Evolutionary conservation across 768 basidiomycete genomes (phyloP).

Genomic region (Coprinellus micaceus): DNA sequence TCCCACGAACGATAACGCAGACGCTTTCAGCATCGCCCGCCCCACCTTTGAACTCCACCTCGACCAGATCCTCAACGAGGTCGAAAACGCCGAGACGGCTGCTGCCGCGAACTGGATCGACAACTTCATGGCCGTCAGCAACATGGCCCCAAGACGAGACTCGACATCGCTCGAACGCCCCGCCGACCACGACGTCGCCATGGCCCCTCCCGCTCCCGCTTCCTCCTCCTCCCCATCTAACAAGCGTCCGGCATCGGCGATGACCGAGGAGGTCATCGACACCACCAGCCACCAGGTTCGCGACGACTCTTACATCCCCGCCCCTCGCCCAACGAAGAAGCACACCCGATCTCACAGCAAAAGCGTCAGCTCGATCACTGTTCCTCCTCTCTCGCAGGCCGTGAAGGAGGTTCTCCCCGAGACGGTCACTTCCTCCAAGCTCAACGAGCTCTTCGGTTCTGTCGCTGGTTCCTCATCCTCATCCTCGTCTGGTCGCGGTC

Average conservation of each 20-base stretch:
- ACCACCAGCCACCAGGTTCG: constrained; percentile 26
- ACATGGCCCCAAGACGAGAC: background rate
- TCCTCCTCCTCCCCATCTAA: constrained; percentile 12
- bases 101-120: constrained; percentile 15
- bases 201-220: constrained; percentile 17
- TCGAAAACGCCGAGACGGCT: constrained; percentile 29
- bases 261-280: constrained; percentile 31
- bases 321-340: constrained; percentile 12
- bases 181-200: constrained; percentile 25
- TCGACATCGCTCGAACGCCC: constrained; percentile 1
- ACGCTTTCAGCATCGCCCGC: constrained; percentile 59
- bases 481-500: constrained; percentile 30
- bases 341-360: constrained; percentile 10
- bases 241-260: constrained; percentile 12
- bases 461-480: constrained; percentile 38
- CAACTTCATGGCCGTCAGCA: constrained; percentile 5
- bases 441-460: constrained; percentile 47
- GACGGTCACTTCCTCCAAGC: constrained; percentile 56
- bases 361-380: constrained; percentile 13
- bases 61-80: constrained; percentile 69
- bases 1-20: constrained; percentile 39
- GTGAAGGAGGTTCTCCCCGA: constrained; percentile 44
- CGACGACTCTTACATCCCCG: constrained; percentile 22
- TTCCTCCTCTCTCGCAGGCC: constrained; percentile 37
- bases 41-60: constrained; percentile 84